Evolutionary conservation across 345 rosid species (phyloP).

Genomic region (Garcia nutans): DNA sequence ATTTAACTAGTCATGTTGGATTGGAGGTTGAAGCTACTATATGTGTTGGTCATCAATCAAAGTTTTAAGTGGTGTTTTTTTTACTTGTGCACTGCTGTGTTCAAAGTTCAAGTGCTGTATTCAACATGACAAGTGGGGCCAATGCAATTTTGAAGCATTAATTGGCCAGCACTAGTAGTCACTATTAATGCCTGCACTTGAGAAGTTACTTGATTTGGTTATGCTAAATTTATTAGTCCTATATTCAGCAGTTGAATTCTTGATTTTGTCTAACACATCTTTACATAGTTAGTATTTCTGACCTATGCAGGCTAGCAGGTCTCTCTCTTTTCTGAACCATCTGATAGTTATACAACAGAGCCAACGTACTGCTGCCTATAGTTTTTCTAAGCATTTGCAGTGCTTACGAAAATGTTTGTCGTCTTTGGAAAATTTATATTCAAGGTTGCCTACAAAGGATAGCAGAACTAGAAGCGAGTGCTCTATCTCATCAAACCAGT

Average conservation of each 20-base stretch:
- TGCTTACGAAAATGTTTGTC: constrained; percentile 42
- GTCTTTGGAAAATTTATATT: constrained; percentile 42
- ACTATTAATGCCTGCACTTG: background rate
- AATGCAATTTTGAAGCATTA: background rate
- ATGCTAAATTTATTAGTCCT: background rate
- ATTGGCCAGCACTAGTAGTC: background rate
- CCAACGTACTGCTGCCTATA: constrained; percentile 66
- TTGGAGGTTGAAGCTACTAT: background rate
- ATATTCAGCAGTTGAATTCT: background rate
- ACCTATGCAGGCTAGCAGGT: constrained; percentile 56
- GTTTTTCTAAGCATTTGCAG: constrained; percentile 49
- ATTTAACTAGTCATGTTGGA: background rate
- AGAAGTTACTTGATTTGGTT: background rate
- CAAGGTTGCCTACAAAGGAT: constrained; percentile 28
- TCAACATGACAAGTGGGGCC: background rate
- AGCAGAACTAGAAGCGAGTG: constrained; percentile 27
- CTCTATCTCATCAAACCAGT: constrained; percentile 52
- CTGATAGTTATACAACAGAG: constrained; percentile 68
- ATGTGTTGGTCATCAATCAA: background rate
- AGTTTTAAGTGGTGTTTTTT: background rate
- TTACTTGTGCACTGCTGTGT: background rate
- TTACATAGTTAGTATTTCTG: constrained; percentile 6
- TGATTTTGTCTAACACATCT: no score
- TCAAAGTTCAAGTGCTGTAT: background rate
- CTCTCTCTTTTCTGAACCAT: constrained; percentile 77